Percentiles rank a stretch among this genome's conserved stretches.
Conservation (phyloP, 1,284 basidiomycete genomes). For the Trichosporon ovoides region DNA sequence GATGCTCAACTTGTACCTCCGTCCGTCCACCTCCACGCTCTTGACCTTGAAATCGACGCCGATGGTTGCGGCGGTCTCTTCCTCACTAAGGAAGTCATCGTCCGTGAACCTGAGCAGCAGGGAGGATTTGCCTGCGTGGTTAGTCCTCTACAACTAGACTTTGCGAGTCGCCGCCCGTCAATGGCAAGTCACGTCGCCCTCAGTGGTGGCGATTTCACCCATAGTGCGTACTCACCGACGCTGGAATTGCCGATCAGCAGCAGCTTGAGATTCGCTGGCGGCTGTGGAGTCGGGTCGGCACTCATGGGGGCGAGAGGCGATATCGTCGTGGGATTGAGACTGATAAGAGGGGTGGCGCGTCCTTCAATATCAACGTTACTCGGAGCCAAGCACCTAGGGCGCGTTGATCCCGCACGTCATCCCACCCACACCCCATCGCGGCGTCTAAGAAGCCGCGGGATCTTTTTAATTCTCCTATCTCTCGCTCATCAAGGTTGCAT, state of each 20-base stretch:
- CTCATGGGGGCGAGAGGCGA: background rate
- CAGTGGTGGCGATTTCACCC: too few species aligned
- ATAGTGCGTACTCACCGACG: slow-evolving; percentile 87
- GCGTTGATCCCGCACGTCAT: slow-evolving; percentile 2
- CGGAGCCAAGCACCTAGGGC: background rate
- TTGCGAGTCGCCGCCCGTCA: too few species aligned
- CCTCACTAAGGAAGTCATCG: slow-evolving; percentile 90
- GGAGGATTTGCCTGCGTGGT: slow-evolving; percentile 57
- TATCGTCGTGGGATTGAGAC: background rate
- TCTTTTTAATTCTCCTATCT: too few species aligned
- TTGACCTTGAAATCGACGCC: slow-evolving; percentile 55
- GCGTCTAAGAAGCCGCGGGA: too few species aligned
- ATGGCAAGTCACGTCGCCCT: too few species aligned
- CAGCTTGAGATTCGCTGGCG: slow-evolving; percentile 50
- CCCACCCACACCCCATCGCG: too few species aligned
- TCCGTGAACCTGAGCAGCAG: slow-evolving; percentile 90
- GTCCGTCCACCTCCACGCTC: slow-evolving; percentile 50
- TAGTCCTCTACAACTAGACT: too few species aligned
- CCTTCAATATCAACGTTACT: background rate
- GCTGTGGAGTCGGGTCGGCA: slow-evolving; percentile 1
- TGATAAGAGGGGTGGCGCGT: slow-evolving; percentile 1
- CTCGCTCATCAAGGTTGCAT: too few species aligned
- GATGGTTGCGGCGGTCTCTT: slow-evolving; percentile 92
- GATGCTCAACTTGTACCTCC: slow-evolving; percentile 55
- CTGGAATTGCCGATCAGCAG: slow-evolving; percentile 71